Conservation (phyloP, 2,329 filamentous ascomycete species). For the Pseudocercospora fijiensis region DNA sequence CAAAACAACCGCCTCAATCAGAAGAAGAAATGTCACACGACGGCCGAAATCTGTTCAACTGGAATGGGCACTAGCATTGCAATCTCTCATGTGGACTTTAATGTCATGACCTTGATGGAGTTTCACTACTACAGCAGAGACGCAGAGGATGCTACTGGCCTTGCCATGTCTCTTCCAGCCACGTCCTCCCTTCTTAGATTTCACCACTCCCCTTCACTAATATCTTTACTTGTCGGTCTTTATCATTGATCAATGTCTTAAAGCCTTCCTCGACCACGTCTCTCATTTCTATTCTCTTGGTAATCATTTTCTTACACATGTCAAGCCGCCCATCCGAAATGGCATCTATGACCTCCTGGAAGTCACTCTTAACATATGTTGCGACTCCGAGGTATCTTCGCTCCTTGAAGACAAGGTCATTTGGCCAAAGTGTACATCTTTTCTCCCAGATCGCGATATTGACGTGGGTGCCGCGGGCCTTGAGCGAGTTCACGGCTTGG, state of each 20-base stretch:
- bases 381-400: slow-evolving; percentile 54
- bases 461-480: slow-evolving; percentile 53
- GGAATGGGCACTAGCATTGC: neutral
- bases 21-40: too few relatives aligned
- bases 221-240: slow-evolving; percentile 53
- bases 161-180: neutral
- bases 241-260: slow-evolving; percentile 49
- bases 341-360: slow-evolving; percentile 51
- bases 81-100: neutral
- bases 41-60: too few relatives aligned
- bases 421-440: slow-evolving; percentile 50
- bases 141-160: neutral
- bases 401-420: slow-evolving; percentile 55
- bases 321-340: slow-evolving; percentile 44
- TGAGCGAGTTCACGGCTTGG: slow-evolving; percentile 49
- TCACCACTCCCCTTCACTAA: slow-evolving; percentile 40
- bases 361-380: slow-evolving; percentile 54
- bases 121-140: neutral
- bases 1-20: too few relatives aligned
- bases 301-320: slow-evolving; percentile 51
- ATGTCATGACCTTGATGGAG: neutral
- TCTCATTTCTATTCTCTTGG: slow-evolving; percentile 48
- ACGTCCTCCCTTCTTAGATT: slow-evolving; percentile 7
- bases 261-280: slow-evolving; percentile 51
- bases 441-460: slow-evolving; percentile 60